These are phyloP conservation scores for Fusarium sp. DNA, from an alignment of 2,329 filamentous ascomycete genomes.

Conservation along the genomic window DNA sequence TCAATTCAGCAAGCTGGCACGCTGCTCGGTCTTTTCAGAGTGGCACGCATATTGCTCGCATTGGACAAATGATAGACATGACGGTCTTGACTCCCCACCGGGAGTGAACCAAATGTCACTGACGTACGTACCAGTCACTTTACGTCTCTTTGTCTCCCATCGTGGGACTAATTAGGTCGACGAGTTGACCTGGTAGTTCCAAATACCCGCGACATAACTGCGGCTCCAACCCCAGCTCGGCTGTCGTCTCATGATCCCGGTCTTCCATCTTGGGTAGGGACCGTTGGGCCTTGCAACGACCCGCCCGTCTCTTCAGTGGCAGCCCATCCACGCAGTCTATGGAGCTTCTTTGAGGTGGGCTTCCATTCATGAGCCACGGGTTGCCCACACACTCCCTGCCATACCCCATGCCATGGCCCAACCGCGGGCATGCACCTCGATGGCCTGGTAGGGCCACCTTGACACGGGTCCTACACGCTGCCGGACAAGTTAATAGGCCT, in stretches of 20 bases:
- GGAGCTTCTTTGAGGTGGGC: constrained; percentile 33
- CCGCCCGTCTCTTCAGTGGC: constrained; percentile 38
- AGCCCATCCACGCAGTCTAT: constrained; percentile 35
- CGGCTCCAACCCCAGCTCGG: constrained; percentile 44
- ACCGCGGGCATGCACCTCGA: constrained; percentile 40
- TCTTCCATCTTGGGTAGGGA: constrained; percentile 42
- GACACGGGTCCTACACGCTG: constrained; percentile 38
- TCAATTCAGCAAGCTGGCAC: constrained; percentile 12
- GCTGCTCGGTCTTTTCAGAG: constrained; percentile 20
- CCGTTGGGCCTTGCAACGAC: constrained; percentile 37
- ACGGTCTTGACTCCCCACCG: constrained; percentile 33
- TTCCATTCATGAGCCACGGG: constrained; percentile 17
- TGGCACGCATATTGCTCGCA: constrained; percentile 33
- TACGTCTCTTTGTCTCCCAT: constrained; percentile 36
- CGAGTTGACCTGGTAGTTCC: constrained; percentile 32
- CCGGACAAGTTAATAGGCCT: constrained; percentile 38
- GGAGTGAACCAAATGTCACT: constrained; percentile 35
- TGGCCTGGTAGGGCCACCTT: constrained; percentile 41
- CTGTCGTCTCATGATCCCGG: constrained; percentile 45
- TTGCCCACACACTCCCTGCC: constrained; percentile 31
- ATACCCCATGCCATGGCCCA: constrained; percentile 34
- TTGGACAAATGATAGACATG: constrained; percentile 37
- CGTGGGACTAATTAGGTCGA: constrained; percentile 29
- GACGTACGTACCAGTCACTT: constrained; percentile 41
- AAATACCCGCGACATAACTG: constrained; percentile 39